A percentile compares a stretch with the other conserved stretches of the same genome.
Conservation (phyloP, 2,329 filamentous ascomycete genomes). For the Aspergillus niger region DNA sequence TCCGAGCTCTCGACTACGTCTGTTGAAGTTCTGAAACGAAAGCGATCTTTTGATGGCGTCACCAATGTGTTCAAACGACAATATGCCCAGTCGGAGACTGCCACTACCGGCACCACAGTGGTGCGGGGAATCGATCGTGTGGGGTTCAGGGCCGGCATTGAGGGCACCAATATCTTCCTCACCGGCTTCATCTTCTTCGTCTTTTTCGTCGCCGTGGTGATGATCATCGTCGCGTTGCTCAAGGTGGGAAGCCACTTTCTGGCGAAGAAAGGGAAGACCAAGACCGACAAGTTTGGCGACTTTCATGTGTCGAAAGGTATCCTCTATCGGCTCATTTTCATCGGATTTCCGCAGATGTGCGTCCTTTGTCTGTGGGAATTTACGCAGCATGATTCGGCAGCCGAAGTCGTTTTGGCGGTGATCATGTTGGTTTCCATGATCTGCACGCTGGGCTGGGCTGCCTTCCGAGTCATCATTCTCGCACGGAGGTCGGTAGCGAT, state of each 20-base stretch:
- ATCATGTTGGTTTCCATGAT: slow-evolving; percentile 84
- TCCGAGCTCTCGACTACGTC: slow-evolving; percentile 72
- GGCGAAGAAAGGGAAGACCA: slow-evolving; percentile 73
- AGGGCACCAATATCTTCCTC: slow-evolving; percentile 88
- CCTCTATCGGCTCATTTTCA: slow-evolving; percentile 82
- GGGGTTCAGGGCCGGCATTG: slow-evolving; percentile 80
- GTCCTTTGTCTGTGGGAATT: slow-evolving; percentile 94
- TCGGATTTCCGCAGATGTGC: slow-evolving; percentile 87
- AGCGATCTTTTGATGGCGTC: slow-evolving; percentile 48
- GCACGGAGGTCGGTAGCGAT: slow-evolving; percentile 82
- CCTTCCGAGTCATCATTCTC: slow-evolving; percentile 82
- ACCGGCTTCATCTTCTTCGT: slow-evolving; percentile 88
- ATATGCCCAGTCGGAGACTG: slow-evolving; percentile 48
- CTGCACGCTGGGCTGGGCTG: slow-evolving; percentile 76
- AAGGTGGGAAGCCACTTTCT: slow-evolving; percentile 76
- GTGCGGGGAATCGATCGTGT: slow-evolving; percentile 86
- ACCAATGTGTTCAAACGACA: slow-evolving; percentile 26
- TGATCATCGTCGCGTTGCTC: slow-evolving; percentile 72
- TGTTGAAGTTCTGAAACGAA: slow-evolving; percentile 72
- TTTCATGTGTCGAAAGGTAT: slow-evolving; percentile 91
- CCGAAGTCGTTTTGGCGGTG: slow-evolving; percentile 80
- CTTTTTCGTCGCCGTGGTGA: slow-evolving; percentile 74
- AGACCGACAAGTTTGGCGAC: slow-evolving; percentile 90
- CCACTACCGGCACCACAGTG: slow-evolving; percentile 42
- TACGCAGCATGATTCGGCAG: slow-evolving; percentile 78